Evolutionary conservation across 2,329 filamentous ascomycete genomes (phyloP).

Genomic region (Exophiala sp.): DNA sequence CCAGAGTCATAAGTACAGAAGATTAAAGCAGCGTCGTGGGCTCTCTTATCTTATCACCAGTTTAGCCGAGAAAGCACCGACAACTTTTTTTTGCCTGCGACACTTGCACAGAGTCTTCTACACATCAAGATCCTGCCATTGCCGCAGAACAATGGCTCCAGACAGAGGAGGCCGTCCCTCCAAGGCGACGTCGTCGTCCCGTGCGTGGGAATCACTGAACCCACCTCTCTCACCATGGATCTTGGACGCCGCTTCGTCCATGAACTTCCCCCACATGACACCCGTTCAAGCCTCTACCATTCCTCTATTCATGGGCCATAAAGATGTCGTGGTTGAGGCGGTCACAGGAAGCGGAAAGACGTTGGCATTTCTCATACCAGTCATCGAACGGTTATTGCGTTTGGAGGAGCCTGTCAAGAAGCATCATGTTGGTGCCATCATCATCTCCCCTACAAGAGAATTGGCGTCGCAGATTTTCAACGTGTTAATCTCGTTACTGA

Average conservation of each 20-base stretch:
- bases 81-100: not conserved
- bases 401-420: conserved; percentile 79
- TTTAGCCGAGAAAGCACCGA: not conserved
- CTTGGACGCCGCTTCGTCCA: conserved; percentile 73
- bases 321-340: conserved; percentile 89
- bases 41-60: not conserved
- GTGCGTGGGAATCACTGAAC: conserved; percentile 66
- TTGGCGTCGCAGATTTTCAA: conserved; percentile 85
- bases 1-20: not conserved
- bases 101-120: not conserved
- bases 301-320: conserved; percentile 82
- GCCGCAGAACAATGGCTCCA: conserved; percentile 25
- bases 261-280: conserved; percentile 85
- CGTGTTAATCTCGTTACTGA: conserved; percentile 71
- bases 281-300: conserved; percentile 93
- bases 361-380: conserved; percentile 76
- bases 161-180: conserved; percentile 44
- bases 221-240: conserved; percentile 78
- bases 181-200: conserved; percentile 45
- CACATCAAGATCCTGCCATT: not conserved
- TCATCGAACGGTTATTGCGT: conserved; percentile 77
- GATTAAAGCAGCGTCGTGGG: not conserved
- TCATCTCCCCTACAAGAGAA: conserved; percentile 89
- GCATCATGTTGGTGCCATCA: conserved; percentile 84
- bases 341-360: conserved; percentile 93